These are phyloP conservation scores for Blakeslea trispora DNA, from an alignment of 371 early-diverging fungal species.

Conservation along the genomic window DNA sequence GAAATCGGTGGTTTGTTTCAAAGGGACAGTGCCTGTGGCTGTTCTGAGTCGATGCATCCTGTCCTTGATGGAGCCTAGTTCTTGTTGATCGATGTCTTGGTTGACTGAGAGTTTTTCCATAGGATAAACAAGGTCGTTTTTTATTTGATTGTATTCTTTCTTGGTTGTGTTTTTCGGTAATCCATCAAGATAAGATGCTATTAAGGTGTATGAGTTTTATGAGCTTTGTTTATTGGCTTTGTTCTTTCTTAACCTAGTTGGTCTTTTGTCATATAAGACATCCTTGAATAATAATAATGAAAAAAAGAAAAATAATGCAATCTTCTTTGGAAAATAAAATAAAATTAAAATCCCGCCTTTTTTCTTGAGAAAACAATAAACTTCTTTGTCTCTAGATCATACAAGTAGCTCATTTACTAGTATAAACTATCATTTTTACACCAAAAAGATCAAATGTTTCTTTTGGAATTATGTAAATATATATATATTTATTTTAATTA, in stretches of 20 bases:
- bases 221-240: background rate
- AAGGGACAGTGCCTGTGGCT: slow-evolving; percentile 18
- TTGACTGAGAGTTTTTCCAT: slow-evolving; percentile 11
- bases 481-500: no score
- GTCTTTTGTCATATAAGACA: slow-evolving; percentile 31
- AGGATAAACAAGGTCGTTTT: slow-evolving; percentile 19
- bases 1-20: no score
- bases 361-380: no score
- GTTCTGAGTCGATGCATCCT: slow-evolving; percentile 16
- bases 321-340: background rate
- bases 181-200: slow-evolving; percentile 16
- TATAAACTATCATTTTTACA: no score
- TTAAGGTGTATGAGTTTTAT: slow-evolving; percentile 2
- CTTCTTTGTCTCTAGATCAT: no score
- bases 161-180: slow-evolving; percentile 12
- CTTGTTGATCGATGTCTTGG: slow-evolving; percentile 2
- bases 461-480: no score
- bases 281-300: background rate
- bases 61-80: slow-evolving; percentile 12
- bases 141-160: slow-evolving; percentile 13
- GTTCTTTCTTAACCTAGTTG: slow-evolving; percentile 18
- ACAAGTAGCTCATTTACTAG: no score
- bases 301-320: slow-evolving; percentile 4
- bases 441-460: no score
- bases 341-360: background rate